Base-by-base conservation (phyloP, 495 filamentous ascomycete species). In the Penicillium lividum region DNA sequence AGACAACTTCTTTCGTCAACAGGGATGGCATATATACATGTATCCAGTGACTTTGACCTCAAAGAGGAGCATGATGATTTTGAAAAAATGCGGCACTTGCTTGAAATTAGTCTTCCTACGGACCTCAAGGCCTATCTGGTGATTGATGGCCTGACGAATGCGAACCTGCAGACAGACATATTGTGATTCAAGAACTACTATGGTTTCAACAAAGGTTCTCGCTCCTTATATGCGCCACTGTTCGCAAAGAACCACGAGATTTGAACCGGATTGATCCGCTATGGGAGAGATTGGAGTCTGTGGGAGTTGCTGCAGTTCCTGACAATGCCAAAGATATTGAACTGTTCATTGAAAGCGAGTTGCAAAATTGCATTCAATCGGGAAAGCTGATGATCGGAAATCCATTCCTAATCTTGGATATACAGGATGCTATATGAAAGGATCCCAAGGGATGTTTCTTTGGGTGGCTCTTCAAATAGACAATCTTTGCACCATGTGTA, bases 401-500 rank as follows among this genome's bases (percentile, higher is more conserved):
- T 49, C 67, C 73, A 11, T 53, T 54, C 4, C 53, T 79, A 8
- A 69, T 75, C 46, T 36, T 73, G 69, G 57, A 46, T 5, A 63
- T 63, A 10, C 51, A 50, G 31, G 60, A 63, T 38, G 49, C 58
- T 16, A 22, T 64, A 9, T 48, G 22, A 51, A 56, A 9, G 60
- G 63, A n/a, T 55, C 55, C 4, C 59, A 66, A 47, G 63, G 63
- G 34, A 79, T 80, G 74, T 79, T 80, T 53, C 75, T 78, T 45
- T 80, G 77, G 77, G 77, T 76, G 11, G 68, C 65, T 51, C 69
- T 79, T 42, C 75, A 81, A 58, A 74, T 80, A 56, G 63, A 76
- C 28, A 59, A 61, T 31, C 47, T 80, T 11, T 78, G 75, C 56
- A 53, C 49, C 5, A 68, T 67, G 66, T 65, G 69, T 43, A 77